These are phyloP conservation scores for Isatis tinctoria DNA, from an alignment of 345 rosid genomes.

Conservation along the genomic window DNA sequence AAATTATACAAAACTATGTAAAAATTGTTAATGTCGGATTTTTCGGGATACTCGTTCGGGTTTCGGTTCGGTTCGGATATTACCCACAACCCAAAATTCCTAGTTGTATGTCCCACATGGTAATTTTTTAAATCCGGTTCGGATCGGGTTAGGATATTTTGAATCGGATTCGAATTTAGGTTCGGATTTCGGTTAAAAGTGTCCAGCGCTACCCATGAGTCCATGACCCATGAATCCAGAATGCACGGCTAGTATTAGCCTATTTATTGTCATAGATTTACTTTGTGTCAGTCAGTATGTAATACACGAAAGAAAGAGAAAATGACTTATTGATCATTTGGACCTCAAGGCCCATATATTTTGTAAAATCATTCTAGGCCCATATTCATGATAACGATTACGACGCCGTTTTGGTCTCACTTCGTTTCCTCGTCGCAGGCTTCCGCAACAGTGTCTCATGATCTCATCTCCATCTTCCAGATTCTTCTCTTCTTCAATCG, in stretches of 20 bases:
- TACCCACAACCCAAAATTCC: too few species aligned
- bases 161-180: too few species aligned
- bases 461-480: slow-evolving; percentile 31
- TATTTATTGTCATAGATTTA: not conserved
- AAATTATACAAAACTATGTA: too few species aligned
- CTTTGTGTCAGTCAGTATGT: not conserved
- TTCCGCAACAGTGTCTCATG: slow-evolving; percentile 12
- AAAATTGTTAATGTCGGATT: too few species aligned
- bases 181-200: too few species aligned
- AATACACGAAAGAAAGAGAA: not conserved
- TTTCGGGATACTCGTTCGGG: too few species aligned
- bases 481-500: slow-evolving; percentile 30
- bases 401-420: not conserved
- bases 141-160: too few species aligned
- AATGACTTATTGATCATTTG: not conserved
- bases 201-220: too few species aligned
- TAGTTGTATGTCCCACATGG: too few species aligned
- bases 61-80: too few species aligned
- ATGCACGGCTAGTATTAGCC: not conserved
- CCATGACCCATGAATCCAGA: not conserved
- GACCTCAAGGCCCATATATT: not conserved
- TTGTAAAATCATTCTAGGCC: not conserved
- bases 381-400: not conserved
- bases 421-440: not conserved
- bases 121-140: too few species aligned